phyloP scores from a whole-genome alignment of 129 eudicot species.

The Sambucus nigra region DNA sequence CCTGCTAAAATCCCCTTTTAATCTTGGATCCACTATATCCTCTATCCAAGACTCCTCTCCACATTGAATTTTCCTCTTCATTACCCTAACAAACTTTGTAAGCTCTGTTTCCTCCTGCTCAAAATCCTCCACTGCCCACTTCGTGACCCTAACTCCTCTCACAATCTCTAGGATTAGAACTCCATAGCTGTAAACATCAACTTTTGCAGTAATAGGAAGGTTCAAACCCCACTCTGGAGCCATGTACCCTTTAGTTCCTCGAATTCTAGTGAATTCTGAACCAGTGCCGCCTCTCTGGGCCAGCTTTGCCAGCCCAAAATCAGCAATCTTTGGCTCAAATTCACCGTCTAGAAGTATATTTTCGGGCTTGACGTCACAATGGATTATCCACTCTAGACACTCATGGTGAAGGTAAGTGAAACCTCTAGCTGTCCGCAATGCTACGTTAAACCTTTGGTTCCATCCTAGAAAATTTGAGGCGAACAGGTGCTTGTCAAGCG shows the following conservation, averaged over 20 bases:
- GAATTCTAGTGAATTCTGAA: slow-evolving; percentile 25
- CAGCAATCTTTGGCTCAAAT: slow-evolving; percentile 42
- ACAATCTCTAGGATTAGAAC: slow-evolving; percentile 46
- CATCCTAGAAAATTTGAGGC: slow-evolving; percentile 22
- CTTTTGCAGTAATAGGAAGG: slow-evolving; percentile 43
- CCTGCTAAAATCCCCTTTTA: slow-evolving; percentile 23
- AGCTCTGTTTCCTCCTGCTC: slow-evolving; percentile 20
- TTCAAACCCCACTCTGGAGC: slow-evolving; percentile 49
- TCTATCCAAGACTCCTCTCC: slow-evolving; percentile 22
- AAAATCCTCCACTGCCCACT: slow-evolving; percentile 14
- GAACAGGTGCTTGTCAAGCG: slow-evolving; percentile 40
- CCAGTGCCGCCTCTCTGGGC: slow-evolving; percentile 27
- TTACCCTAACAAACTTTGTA: slow-evolving; percentile 16
- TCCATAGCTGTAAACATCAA: slow-evolving; percentile 52
- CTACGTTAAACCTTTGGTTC: slow-evolving; percentile 30
- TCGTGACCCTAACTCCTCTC: slow-evolving; percentile 33
- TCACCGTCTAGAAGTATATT: slow-evolving; percentile 32
- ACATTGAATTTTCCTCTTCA: slow-evolving; percentile 7
- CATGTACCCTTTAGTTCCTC: slow-evolving; percentile 60
- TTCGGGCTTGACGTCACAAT: slow-evolving; percentile 43
- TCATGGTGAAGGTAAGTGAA: slow-evolving; percentile 45
- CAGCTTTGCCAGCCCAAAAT: slow-evolving; percentile 51
- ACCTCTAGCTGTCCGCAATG: slow-evolving; percentile 35
- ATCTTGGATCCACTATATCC: slow-evolving; percentile 24
- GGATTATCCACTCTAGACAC: slow-evolving; percentile 51